Evolutionary conservation across 495 filamentous ascomycete species (phyloP).

Genomic region (Rhypophila decipiens): DNA sequence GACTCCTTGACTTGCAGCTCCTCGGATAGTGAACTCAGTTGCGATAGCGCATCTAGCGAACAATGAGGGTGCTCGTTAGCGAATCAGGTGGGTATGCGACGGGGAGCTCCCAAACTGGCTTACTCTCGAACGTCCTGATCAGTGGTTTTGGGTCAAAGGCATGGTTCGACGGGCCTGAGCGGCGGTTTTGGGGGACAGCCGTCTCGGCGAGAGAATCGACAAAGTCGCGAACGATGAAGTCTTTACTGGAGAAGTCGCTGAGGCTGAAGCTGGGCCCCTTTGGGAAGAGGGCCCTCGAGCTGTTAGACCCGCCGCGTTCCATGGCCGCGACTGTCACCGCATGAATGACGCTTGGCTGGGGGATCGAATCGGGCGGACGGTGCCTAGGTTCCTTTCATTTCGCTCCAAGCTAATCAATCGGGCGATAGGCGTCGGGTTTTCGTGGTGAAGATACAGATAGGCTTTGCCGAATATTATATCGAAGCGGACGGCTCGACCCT

Average conservation of each 20-base stretch:
- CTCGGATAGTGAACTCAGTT: constrained; percentile 73
- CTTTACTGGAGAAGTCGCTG: constrained; percentile 81
- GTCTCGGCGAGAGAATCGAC: constrained; percentile 87
- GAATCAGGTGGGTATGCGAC: not conserved
- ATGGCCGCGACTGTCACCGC: constrained; percentile 19
- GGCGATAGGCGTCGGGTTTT: too few relatives aligned
- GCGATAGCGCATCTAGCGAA: constrained; percentile 57
- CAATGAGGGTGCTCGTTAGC: not conserved
- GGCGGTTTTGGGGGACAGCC: constrained; percentile 65
- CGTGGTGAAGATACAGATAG: too few relatives aligned
- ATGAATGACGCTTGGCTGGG: too few relatives aligned
- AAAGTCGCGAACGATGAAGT: constrained; percentile 98
- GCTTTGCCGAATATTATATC: too few relatives aligned
- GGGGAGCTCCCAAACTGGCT: constrained; percentile 5
- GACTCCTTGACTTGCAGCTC: constrained; percentile 82
- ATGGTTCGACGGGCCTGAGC: constrained; percentile 60
- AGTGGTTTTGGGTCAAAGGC: constrained; percentile 96
- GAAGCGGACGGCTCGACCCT: too few relatives aligned
- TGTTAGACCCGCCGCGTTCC: constrained; percentile 40
- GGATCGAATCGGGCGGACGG: too few relatives aligned
- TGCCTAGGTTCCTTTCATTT: too few relatives aligned
- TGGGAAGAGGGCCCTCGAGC: constrained; percentile 62
- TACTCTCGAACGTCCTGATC: constrained; percentile 90
- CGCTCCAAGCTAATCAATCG: too few relatives aligned
- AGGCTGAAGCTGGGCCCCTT: constrained; percentile 74